A percentile compares a stretch with the other conserved stretches of the same genome.
These are phyloP conservation scores for Rhizoctonia solani DNA, from an alignment of 1,284 basidiomycete genomes.

Conservation along the genomic window DNA sequence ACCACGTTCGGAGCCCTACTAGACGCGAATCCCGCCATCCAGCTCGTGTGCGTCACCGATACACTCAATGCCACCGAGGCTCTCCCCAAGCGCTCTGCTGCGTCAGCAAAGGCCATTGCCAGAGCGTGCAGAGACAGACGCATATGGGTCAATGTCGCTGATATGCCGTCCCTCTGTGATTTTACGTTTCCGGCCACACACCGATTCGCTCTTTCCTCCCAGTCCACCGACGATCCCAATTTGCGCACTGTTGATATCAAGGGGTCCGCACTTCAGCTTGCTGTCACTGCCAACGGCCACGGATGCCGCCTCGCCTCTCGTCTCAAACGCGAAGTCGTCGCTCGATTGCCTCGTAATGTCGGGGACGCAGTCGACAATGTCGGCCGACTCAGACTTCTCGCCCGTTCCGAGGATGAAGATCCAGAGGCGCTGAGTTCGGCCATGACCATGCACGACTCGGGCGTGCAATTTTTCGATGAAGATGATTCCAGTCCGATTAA, in stretches of 20 bases:
- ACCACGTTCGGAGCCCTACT: constrained; percentile 44
- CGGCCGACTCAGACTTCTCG: constrained; percentile 68
- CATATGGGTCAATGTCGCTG: constrained; percentile 85
- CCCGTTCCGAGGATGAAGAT: constrained; percentile 50
- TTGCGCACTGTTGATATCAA: constrained; percentile 30
- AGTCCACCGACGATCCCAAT: constrained; percentile 34
- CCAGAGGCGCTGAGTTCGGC: constrained; percentile 46
- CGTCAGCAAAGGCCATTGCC: constrained; percentile 61
- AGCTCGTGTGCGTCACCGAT: constrained; percentile 77
- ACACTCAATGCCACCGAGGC: constrained; percentile 53
- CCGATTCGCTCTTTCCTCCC: constrained; percentile 60
- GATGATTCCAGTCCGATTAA: constrained; percentile 74
- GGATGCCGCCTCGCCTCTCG: constrained; percentile 87
- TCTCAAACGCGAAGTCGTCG: constrained; percentile 81
- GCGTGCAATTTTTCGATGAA: constrained; percentile 43
- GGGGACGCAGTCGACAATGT: constrained; percentile 81
- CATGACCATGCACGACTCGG: constrained; percentile 39
- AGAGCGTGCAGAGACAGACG: constrained; percentile 58
- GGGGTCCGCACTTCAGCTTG: constrained; percentile 73
- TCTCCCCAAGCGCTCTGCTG: constrained; percentile 50
- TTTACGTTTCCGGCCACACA: constrained; percentile 89
- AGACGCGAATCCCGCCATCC: constrained; percentile 47
- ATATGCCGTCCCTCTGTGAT: constrained; percentile 85
- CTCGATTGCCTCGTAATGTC: constrained; percentile 71
- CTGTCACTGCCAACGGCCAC: constrained; percentile 88